A percentile compares a stretch with the other conserved stretches of the same genome.
Conservation (phyloP, 176 grass and related monocot species). For the Rhynchospora pubera region DNA sequence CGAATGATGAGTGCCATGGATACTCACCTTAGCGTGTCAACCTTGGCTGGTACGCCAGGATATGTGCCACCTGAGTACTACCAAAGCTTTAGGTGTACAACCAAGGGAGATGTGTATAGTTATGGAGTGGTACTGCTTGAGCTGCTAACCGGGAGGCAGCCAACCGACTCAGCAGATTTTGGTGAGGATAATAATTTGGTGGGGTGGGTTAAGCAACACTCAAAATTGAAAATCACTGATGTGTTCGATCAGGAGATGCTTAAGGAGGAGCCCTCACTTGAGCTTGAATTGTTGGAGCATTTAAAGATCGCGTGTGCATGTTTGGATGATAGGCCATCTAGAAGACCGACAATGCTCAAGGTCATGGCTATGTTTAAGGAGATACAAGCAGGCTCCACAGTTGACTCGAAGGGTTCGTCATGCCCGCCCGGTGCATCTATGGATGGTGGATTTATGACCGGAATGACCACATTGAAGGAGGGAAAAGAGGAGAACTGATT, state of each 20-base stretch:
- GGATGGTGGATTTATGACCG: constrained; percentile 40
- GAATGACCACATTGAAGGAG: constrained; percentile 74
- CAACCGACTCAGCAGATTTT: constrained; percentile 70
- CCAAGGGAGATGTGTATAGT: constrained; percentile 90
- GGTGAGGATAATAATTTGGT: constrained; percentile 90
- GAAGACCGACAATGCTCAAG: constrained; percentile 84
- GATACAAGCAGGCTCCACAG: constrained; percentile 64
- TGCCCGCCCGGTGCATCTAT: constrained; percentile 14
- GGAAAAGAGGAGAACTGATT: constrained; percentile 71
- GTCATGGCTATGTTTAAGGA: constrained; percentile 99
- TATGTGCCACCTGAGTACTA: constrained; percentile 98
- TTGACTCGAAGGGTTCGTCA: constrained; percentile 51
- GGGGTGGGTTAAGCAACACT: constrained; percentile 81
- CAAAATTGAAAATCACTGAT: constrained; percentile 44
- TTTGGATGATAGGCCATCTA: constrained; percentile 57
- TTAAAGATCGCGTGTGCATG: constrained; percentile 71
- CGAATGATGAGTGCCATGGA: constrained; percentile 67
- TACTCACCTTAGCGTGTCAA: constrained; percentile 89
- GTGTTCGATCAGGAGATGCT: constrained; percentile 89
- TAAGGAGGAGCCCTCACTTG: constrained; percentile 51
- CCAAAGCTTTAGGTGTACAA: constrained; percentile 92
- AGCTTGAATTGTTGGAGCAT: constrained; percentile 82
- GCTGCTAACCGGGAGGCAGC: constrained; percentile 69
- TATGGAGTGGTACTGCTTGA: constrained; percentile 92
- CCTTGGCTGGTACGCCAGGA: constrained; percentile 83